Conservation (phyloP, 257 asterid genomes). For the Solanum chiquidenum region DNA sequence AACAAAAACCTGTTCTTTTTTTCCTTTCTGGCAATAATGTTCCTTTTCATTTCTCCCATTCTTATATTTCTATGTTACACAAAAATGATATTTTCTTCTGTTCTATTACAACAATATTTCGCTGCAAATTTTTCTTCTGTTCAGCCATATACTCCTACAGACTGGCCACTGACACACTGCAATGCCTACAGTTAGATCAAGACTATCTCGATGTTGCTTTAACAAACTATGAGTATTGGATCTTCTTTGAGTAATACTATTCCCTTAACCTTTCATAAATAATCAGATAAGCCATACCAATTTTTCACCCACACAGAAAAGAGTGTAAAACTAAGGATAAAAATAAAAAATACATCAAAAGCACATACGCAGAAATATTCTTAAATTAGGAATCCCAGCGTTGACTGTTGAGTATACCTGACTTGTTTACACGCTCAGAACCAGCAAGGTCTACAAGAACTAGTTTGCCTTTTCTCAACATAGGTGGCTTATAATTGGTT, state of each 20-base stretch:
- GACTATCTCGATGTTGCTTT: background rate
- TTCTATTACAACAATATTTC: background rate
- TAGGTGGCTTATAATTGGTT: constrained; percentile 64
- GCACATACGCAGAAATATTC: background rate
- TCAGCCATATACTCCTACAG: background rate
- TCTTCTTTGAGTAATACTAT: background rate
- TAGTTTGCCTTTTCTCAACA: constrained; percentile 84
- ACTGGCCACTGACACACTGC: background rate
- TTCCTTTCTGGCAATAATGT: background rate
- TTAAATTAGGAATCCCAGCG: background rate
- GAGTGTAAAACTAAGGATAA: background rate
- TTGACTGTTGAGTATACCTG: constrained; percentile 45
- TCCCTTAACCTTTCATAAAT: background rate
- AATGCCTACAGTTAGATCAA: background rate
- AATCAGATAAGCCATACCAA: background rate
- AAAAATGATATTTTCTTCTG: background rate
- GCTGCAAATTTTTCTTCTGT: background rate
- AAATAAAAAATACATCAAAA: background rate
- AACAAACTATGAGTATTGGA: background rate
- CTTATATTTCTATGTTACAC: background rate
- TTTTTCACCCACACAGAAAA: background rate
- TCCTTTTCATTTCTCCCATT: background rate
- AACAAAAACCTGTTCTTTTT: background rate
- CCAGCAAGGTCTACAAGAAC: constrained; percentile 99
- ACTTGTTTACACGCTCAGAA: constrained; percentile 91